Evolutionary conservation across 345 rosid species (phyloP).

Genomic region (Moricandia moricandioides): DNA sequence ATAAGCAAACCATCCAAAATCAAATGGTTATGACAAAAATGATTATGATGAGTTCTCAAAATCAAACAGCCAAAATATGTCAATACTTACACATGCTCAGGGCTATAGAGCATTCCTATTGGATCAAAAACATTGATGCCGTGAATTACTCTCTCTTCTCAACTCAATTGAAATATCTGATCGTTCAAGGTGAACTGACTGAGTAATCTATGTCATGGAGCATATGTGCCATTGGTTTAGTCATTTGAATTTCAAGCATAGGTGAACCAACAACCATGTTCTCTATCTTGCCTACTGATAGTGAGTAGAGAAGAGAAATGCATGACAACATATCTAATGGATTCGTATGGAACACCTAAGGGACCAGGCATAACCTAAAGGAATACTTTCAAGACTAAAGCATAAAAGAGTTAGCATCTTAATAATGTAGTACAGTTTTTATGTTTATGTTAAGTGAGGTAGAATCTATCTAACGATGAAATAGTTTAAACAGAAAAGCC

Average conservation of each 20-base stretch:
- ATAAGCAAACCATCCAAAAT: background rate
- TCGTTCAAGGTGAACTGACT: too few relatives aligned
- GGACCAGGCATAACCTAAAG: background rate
- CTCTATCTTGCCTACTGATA: too few relatives aligned
- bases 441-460: background rate
- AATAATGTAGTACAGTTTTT: background rate
- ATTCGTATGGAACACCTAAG: background rate
- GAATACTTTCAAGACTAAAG: background rate
- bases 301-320: background rate
- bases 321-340: background rate
- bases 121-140: background rate
- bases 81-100: background rate
- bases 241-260: too few relatives aligned
- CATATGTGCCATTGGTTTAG: too few relatives aligned
- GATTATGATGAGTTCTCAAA: background rate
- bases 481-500: background rate
- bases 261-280: too few relatives aligned
- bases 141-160: background rate
- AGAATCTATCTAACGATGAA: background rate
- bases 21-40: background rate
- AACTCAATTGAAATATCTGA: too few relatives aligned
- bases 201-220: too few relatives aligned
- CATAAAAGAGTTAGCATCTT: background rate
- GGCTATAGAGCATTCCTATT: background rate
- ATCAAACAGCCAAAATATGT: background rate